Conservation (phyloP, 164 flowering plant species). For the Tetracentron sinense region DNA sequence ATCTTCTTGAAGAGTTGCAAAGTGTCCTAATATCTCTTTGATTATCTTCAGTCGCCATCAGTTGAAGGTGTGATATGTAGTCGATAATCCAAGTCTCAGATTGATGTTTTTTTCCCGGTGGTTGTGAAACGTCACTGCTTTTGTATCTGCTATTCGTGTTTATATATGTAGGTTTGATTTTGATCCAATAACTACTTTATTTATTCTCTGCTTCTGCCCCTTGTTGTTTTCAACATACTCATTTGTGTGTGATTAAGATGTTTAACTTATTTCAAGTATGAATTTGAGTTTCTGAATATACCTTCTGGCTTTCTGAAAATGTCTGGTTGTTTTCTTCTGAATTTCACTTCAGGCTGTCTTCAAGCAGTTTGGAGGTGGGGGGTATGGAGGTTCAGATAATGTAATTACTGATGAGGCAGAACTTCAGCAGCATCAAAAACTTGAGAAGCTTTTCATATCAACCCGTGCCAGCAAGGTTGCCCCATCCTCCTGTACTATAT, state of each 20-base stretch:
- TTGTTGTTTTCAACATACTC: neutral
- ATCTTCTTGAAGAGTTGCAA: no score
- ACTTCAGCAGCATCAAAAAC: slow-evolving; percentile 70
- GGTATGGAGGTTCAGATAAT: slow-evolving; percentile 70
- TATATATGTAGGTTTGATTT: neutral
- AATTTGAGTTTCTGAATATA: neutral
- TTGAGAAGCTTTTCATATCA: slow-evolving; percentile 82
- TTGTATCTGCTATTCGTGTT: neutral
- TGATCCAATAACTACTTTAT: no score
- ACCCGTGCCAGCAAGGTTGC: slow-evolving; percentile 86
- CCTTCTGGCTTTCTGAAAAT: neutral
- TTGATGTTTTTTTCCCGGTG: no score
- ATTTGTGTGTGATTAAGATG: neutral
- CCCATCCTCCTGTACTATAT: slow-evolving; percentile 1
- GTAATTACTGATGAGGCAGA: slow-evolving; percentile 58
- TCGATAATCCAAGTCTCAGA: no score
- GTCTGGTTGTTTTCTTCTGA: neutral
- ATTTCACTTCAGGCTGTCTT: slow-evolving; percentile 61
- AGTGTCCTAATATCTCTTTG: no score
- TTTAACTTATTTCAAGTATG: neutral
- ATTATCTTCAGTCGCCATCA: no score
- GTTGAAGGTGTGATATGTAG: no score
- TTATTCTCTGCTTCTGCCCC: neutral
- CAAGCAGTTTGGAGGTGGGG: slow-evolving; percentile 73
- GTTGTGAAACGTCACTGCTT: neutral